These are phyloP conservation scores for Penicillium sp. DNA, from an alignment of 2,329 filamentous ascomycete genomes.

Conservation along the genomic window DNA sequence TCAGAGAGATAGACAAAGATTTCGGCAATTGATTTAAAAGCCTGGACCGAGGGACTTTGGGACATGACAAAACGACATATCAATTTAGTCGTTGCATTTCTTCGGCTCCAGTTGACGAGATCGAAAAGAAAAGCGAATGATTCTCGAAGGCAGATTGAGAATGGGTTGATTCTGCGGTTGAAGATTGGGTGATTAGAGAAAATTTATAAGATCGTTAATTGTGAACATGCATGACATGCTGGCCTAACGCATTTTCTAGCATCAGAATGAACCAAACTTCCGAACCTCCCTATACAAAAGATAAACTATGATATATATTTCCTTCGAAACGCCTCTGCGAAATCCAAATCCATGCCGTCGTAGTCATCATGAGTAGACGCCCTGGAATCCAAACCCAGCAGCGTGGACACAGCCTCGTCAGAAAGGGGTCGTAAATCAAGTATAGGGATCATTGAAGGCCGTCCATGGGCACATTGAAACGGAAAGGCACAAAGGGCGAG, in stretches of 20 bases:
- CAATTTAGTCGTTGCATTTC: too few species aligned
- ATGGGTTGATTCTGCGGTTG: too few species aligned
- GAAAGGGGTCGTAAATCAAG: slow-evolving; percentile 30
- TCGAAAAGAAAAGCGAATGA: too few species aligned
- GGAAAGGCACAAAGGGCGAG: slow-evolving; percentile 48
- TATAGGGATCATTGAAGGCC: slow-evolving; percentile 50
- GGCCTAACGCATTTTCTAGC: background rate
- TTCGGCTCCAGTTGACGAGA: too few species aligned
- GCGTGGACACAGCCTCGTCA: background rate
- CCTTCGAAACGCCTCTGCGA: slow-evolving; percentile 18
- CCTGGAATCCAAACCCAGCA: background rate
- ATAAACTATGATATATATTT: slow-evolving; percentile 15
- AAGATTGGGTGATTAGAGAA: too few species aligned
- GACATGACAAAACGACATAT: too few species aligned
- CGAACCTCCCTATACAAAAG: background rate
- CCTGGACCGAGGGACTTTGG: background rate
- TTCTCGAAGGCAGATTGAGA: too few species aligned
- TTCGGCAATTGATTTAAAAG: background rate
- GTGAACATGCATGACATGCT: background rate
- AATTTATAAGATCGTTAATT: too few species aligned
- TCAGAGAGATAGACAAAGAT: background rate
- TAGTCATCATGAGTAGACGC: background rate
- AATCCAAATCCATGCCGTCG: slow-evolving; percentile 7
- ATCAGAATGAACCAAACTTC: too few species aligned
- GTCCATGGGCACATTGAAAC: slow-evolving; percentile 53